Percentiles rank a stretch among this genome's conserved stretches.
Evolutionary conservation across 495 filamentous ascomycete species (phyloP).

Genomic region (Hypoxylon trugodes): DNA sequence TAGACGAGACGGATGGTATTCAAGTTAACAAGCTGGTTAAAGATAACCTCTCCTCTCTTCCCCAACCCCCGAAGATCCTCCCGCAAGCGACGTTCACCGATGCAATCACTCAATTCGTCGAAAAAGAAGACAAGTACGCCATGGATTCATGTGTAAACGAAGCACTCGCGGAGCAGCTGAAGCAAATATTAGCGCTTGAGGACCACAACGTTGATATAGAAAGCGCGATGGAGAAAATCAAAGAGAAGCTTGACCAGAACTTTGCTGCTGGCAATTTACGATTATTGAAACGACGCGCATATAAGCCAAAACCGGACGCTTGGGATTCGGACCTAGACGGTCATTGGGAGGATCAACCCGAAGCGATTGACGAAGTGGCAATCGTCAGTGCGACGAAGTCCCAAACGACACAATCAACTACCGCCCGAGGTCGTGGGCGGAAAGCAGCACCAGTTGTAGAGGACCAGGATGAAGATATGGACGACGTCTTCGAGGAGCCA

Average conservation of each 20-base stretch:
- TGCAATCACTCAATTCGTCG: slow-evolving; percentile 90
- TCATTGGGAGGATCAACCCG: slow-evolving; percentile 80
- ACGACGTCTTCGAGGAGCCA: slow-evolving; percentile 45
- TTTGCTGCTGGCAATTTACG: slow-evolving; percentile 74
- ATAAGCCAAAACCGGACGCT: slow-evolving; percentile 76
- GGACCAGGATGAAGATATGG: slow-evolving; percentile 52
- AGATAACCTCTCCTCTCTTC: slow-evolving; percentile 76
- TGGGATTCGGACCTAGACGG: slow-evolving; percentile 93
- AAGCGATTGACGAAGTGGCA: slow-evolving; percentile 64
- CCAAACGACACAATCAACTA: slow-evolving; percentile 44
- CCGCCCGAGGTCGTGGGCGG: slow-evolving; percentile 43
- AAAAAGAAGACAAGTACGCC: slow-evolving; percentile 94
- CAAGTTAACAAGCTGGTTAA: slow-evolving; percentile 88
- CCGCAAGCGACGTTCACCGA: slow-evolving; percentile 92
- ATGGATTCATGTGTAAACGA: slow-evolving; percentile 90
- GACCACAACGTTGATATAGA: slow-evolving; percentile 75
- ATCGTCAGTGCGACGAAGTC: slow-evolving; percentile 54
- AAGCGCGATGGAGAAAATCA: slow-evolving; percentile 74
- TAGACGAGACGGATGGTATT: slow-evolving; percentile 73
- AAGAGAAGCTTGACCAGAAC: slow-evolving; percentile 72
- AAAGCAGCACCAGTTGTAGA: slow-evolving; percentile 40
- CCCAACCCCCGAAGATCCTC: slow-evolving; percentile 85
- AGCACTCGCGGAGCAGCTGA: slow-evolving; percentile 77
- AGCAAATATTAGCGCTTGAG: slow-evolving; percentile 74
- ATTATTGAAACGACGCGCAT: slow-evolving; percentile 60